Base-by-base conservation (phyloP, 495 filamentous ascomycete species). In the Podospora anserina region DNA sequence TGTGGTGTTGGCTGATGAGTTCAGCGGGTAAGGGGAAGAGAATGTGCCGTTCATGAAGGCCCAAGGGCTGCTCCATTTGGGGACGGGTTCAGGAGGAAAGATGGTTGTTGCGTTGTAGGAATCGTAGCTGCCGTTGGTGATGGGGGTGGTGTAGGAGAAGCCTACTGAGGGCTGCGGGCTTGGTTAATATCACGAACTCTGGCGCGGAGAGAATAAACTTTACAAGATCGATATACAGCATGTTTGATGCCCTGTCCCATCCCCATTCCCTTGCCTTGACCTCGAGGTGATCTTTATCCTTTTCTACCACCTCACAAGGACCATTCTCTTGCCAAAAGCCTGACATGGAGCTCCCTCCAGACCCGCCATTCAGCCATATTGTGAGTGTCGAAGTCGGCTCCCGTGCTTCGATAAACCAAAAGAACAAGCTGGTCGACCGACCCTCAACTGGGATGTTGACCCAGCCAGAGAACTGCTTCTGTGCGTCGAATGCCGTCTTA, bases 201-300 rank as follows among this genome's bases (percentile, higher is more conserved):
- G 39, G 0, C 2, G 13, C 7, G 39, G 13, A 49, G 39, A 49
- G 13, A 49, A 11, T 11, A 16, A 11, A 82, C 49, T 82, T 84
- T 68, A 79, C 78, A 76, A 92, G 88, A 32, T 90, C 90, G 56
- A 94, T 82, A 71, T 88, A 94, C 13, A 94, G 79, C 84, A 93
- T 84, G 71, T 93, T 93, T 16, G 88, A 90, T 3, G 86, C 85
- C 70, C 89, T 83, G 74, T 88, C 90, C 90, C 90, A 94, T 4
- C 86, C 85, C 79, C 89, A 90, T 67, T 79, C 74, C 19, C 77
- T 64, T 44, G 76, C 73, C 18, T 67, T 67, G 0, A 80, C 83
- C 0, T 73, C 78, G 27, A 81, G 75, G 54, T 84, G 84, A 74
- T 88, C 87, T 19, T 85, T 75, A 61, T 79, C 80, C 16, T 84